Evolutionary conservation across 768 basidiomycete species (phyloP).

Genomic region (Mycena galopus): DNA sequence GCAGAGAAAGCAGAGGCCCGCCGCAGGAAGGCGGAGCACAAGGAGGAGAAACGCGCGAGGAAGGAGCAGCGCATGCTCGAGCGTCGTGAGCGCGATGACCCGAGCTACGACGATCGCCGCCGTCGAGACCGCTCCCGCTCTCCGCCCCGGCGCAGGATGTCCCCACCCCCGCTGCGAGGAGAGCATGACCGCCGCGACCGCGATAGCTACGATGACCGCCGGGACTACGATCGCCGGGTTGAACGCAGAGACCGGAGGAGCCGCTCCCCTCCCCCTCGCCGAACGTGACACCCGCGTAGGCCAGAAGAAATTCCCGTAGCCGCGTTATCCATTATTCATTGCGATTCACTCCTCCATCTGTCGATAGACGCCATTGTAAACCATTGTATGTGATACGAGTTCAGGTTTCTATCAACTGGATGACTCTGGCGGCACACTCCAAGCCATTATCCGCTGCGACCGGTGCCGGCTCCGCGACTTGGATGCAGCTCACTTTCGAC

Average conservation of each 20-base stretch:
- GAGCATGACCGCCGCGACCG: conserved; percentile 33
- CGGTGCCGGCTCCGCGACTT: no score
- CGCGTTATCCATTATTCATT: no score
- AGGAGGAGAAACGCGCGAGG: conserved; percentile 64
- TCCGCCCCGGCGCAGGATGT: conserved; percentile 39
- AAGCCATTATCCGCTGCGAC: no score
- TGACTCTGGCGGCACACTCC: no score
- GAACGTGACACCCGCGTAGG: no score
- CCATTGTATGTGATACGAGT: no score
- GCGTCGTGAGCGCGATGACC: conserved; percentile 37
- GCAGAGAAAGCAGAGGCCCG: conserved; percentile 48
- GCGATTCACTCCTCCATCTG: no score
- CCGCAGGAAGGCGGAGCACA: conserved; percentile 47
- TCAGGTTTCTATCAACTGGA: no score
- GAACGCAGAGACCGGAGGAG: conserved; percentile 24
- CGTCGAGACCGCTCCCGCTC: conserved; percentile 49
- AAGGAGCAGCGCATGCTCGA: conserved; percentile 63
- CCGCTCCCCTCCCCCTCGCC: conserved; percentile 23
- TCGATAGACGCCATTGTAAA: no score
- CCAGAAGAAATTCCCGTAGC: no score
- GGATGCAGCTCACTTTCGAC: no score
- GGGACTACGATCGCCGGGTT: conserved; percentile 11
- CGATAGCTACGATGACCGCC: conserved; percentile 1
- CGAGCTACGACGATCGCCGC: conserved; percentile 39
- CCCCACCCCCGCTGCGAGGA: conserved; percentile 51